Percentiles rank a stretch among this genome's conserved stretches.
Conservation (phyloP, 2,329 filamentous ascomycete genomes). For the Pseudofabraea citricarpa region DNA sequence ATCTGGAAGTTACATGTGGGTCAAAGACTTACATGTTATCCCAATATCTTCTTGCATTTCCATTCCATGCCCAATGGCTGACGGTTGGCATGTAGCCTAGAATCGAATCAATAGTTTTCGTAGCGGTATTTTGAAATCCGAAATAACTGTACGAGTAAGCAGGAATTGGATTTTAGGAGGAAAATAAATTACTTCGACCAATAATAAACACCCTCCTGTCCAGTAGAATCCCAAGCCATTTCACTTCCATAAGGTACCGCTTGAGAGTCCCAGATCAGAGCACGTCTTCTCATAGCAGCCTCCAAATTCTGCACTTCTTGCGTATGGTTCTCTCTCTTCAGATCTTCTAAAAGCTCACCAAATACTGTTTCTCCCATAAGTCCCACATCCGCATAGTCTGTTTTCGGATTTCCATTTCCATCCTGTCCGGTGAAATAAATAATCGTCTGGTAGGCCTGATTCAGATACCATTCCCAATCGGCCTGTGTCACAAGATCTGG, state of each 20-base stretch:
- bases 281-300: conserved; percentile 42
- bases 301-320: conserved; percentile 36
- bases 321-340: conserved; percentile 40
- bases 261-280: conserved; percentile 43
- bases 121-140: conserved; percentile 36
- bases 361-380: conserved; percentile 58
- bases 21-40: conserved; percentile 52
- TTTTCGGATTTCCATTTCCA: conserved; percentile 20
- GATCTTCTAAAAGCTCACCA: conserved; percentile 45
- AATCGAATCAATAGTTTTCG: conserved; percentile 50
- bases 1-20: too few relatives aligned
- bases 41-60: conserved; percentile 57
- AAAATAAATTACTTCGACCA: too few relatives aligned
- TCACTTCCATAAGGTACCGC: conserved; percentile 54
- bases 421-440: conserved; percentile 30
- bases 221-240: conserved; percentile 59
- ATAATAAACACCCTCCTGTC: conserved; percentile 57
- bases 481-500: conserved; percentile 36
- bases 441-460: conserved; percentile 47
- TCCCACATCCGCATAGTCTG: conserved; percentile 41
- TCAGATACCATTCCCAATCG: conserved; percentile 50
- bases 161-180: too few relatives aligned
- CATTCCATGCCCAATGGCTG: conserved; percentile 58
- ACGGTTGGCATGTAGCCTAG: conserved; percentile 53
- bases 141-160: too few relatives aligned